Percentiles rank a stretch among this genome's conserved stretches.
phyloP scores from a whole-genome alignment of 2,329 filamentous ascomycete species.

The Colletotrichum phormii region DNA sequence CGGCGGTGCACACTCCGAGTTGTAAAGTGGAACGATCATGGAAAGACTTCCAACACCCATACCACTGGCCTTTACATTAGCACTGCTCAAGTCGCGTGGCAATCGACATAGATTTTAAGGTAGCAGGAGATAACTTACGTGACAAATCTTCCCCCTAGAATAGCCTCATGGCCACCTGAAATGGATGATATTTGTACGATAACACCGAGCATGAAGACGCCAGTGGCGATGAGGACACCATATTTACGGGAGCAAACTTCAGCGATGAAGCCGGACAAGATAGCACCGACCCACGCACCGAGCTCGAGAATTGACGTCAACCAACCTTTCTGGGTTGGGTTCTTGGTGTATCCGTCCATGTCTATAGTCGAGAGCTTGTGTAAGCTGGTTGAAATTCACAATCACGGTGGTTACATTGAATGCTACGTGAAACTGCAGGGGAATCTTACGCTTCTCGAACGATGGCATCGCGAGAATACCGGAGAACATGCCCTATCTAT shows the following conservation, averaged over 20 bases:
- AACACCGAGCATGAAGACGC: slow-evolving; percentile 77
- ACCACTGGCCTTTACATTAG: slow-evolving; percentile 51
- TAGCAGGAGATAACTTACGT: slow-evolving; percentile 56
- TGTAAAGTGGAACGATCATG: slow-evolving; percentile 72
- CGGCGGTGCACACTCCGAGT: slow-evolving; percentile 58
- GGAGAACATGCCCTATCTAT: slow-evolving; percentile 76
- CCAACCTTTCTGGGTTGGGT: slow-evolving; percentile 62
- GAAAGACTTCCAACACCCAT: slow-evolving; percentile 77
- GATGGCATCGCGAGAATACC: slow-evolving; percentile 71
- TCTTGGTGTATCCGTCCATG: slow-evolving; percentile 55
- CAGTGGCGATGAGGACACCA: slow-evolving; percentile 73
- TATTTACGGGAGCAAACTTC: slow-evolving; percentile 77
- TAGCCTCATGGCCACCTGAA: slow-evolving; percentile 65
- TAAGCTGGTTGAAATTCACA: slow-evolving; percentile 17
- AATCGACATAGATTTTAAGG: too few relatives aligned
- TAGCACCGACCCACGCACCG: slow-evolving; percentile 80
- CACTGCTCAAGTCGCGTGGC: too few relatives aligned
- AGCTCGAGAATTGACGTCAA: slow-evolving; percentile 78
- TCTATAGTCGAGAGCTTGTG: slow-evolving; percentile 49
- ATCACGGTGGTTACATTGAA: background rate
- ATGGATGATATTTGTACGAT: slow-evolving; percentile 75
- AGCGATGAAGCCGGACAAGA: slow-evolving; percentile 78
- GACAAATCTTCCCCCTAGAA: slow-evolving; percentile 78
- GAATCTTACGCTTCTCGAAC: slow-evolving; percentile 61
- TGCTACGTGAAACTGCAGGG: background rate